These are phyloP conservation scores for Farysia itapuensis DNA, from an alignment of 1,284 basidiomycete species.

Conservation along the genomic window DNA sequence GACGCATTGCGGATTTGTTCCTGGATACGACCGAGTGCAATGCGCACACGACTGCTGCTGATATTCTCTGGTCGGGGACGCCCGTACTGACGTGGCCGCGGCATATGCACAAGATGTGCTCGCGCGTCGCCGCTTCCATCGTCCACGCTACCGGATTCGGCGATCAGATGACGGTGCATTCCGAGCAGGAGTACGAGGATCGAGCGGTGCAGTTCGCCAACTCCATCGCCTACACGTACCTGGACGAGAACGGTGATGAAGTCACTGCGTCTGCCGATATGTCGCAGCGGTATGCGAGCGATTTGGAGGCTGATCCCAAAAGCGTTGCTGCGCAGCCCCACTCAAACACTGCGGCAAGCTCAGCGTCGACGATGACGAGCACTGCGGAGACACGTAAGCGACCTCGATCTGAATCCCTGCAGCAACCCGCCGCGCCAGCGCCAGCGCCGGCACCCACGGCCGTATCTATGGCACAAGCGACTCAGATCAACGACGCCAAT, in stretches of 20 bases:
- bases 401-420: conserved; percentile 8
- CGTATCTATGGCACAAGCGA: conserved; percentile 28
- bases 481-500: conserved; percentile 16
- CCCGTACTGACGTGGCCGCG: conserved; percentile 68
- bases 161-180: conserved; percentile 65
- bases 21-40: conserved; percentile 71
- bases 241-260: conserved; percentile 13
- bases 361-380: neutral
- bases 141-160: conserved; percentile 67
- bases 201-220: conserved; percentile 65
- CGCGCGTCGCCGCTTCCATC: conserved; percentile 68
- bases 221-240: conserved; percentile 59
- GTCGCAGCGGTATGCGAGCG: conserved; percentile 14
- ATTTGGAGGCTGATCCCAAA: conserved; percentile 23
- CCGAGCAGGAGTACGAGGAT: conserved; percentile 65
- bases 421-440: conserved; percentile 6
- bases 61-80: conserved; percentile 69
- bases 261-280: conserved; percentile 3
- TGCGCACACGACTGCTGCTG: conserved; percentile 69
- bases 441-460: conserved; percentile 33
- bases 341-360: neutral
- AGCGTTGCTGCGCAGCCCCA: conserved; percentile 33
- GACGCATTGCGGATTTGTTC: conserved; percentile 67
- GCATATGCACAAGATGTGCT: conserved; percentile 68
- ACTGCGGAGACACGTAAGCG: neutral